Evolutionary conservation across 164 flowering plant genomes (phyloP).

Genomic region (Malania oleifera): DNA sequence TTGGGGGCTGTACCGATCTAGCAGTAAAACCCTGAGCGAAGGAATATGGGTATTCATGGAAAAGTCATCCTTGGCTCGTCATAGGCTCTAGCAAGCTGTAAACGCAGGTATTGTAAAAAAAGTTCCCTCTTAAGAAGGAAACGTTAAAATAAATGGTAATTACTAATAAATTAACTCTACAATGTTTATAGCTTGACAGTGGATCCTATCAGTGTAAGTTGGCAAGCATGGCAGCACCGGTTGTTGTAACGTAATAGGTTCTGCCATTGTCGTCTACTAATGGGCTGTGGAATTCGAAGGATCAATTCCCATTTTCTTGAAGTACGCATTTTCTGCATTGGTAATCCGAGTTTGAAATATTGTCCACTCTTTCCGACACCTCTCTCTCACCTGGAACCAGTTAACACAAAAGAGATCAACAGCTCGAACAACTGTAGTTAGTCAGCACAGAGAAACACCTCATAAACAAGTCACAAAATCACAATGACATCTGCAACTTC

Average conservation of each 20-base stretch:
- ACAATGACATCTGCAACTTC: no score
- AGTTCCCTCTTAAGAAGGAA: no score
- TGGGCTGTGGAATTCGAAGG: constrained; percentile 41
- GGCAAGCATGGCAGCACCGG: background rate
- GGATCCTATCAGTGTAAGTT: constrained; percentile 7
- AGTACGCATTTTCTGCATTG: constrained; percentile 60
- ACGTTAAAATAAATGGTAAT: background rate
- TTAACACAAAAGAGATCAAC: background rate
- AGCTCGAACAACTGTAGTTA: background rate
- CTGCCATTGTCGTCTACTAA: constrained; percentile 1
- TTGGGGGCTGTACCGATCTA: no score
- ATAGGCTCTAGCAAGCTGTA: no score
- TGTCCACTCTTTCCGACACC: constrained; percentile 80
- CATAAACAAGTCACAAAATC: no score
- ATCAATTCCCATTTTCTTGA: constrained; percentile 33
- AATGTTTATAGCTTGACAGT: background rate
- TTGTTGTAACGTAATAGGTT: constrained; percentile 8
- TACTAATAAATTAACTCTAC: background rate
- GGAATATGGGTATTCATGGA: no score
- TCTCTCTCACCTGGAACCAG: constrained; percentile 70
- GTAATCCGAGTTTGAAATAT: constrained; percentile 64
- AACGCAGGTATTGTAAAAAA: no score
- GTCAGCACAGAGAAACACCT: no score
- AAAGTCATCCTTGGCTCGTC: no score
- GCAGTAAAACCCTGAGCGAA: no score